These are phyloP conservation scores for Annulohypoxylon stygium DNA, from an alignment of 495 filamentous ascomycete species.

Conservation along the genomic window DNA sequence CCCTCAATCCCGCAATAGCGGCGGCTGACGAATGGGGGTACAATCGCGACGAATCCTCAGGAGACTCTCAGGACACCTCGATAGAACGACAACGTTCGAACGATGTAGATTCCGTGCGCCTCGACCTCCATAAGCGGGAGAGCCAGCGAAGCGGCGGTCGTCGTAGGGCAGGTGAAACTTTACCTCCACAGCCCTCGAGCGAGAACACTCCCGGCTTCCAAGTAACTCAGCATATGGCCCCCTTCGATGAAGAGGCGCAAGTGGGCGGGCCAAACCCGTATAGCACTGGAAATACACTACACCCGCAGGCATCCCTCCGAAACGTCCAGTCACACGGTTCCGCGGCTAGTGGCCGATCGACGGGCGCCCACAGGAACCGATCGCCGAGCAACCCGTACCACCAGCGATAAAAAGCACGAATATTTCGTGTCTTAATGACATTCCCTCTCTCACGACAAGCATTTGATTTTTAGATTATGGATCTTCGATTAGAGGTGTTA, in stretches of 20 bases:
- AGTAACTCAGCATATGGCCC: conserved; percentile 49
- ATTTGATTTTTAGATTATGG: conserved; percentile 33
- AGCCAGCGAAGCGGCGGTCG: conserved; percentile 61
- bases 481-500: conserved; percentile 32
- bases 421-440: conserved; percentile 22
- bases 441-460: conserved; percentile 25
- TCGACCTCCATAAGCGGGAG: conserved; percentile 50
- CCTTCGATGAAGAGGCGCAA: conserved; percentile 50
- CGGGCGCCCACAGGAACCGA: conserved; percentile 4
- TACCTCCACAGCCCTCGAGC: conserved; percentile 45
- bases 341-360: background rate
- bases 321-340: conserved; percentile 21
- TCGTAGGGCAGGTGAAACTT: conserved; percentile 59
- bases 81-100: conserved; percentile 49
- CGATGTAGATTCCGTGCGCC: conserved; percentile 43
- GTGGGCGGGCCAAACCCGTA: conserved; percentile 44
- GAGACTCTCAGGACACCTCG: conserved; percentile 45
- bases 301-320: conserved; percentile 31
- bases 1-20: conserved; percentile 52
- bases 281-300: conserved; percentile 21
- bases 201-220: conserved; percentile 50
- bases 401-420: conserved; percentile 29
- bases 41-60: conserved; percentile 52
- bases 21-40: conserved; percentile 58
- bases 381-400: conserved; percentile 35